Conservation (phyloP, 2,329 filamentous ascomycete species). For the Pseudogymnoascus sp. region DNA sequence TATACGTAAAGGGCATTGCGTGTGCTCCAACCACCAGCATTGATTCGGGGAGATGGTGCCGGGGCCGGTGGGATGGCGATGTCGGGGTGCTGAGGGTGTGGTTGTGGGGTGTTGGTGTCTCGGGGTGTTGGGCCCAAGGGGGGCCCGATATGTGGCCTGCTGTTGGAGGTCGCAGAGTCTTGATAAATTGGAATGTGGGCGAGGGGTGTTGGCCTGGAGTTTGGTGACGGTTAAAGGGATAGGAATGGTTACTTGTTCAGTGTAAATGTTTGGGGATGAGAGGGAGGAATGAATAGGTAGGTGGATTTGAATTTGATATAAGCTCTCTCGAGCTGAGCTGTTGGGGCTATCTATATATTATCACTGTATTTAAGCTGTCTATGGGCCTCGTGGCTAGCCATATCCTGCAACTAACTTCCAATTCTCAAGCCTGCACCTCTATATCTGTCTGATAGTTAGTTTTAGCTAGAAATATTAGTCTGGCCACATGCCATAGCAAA, state of each 20-base stretch:
- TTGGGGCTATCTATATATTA: neutral
- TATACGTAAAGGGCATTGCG: neutral
- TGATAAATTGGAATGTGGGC: neutral
- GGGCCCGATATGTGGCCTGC: neutral
- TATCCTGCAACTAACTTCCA: neutral
- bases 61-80: neutral
- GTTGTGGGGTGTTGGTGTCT: neutral
- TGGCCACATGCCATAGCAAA: neutral
- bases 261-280: neutral
- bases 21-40: neutral
- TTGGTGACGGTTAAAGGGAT: neutral
- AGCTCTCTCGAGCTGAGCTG: neutral
- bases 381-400: neutral
- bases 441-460: neutral
- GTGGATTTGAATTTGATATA: neutral
- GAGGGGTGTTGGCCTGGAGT: neutral
- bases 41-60: neutral
- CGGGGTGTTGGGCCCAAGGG: neutral
- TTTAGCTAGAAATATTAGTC: neutral
- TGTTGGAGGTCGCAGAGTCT: no score
- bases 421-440: neutral
- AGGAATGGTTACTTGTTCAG: neutral
- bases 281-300: neutral
- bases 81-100: neutral
- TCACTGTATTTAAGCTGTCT: neutral